Conservation (phyloP, 2,329 filamentous ascomycete species). For the Stemphylium lycopersici region DNA sequence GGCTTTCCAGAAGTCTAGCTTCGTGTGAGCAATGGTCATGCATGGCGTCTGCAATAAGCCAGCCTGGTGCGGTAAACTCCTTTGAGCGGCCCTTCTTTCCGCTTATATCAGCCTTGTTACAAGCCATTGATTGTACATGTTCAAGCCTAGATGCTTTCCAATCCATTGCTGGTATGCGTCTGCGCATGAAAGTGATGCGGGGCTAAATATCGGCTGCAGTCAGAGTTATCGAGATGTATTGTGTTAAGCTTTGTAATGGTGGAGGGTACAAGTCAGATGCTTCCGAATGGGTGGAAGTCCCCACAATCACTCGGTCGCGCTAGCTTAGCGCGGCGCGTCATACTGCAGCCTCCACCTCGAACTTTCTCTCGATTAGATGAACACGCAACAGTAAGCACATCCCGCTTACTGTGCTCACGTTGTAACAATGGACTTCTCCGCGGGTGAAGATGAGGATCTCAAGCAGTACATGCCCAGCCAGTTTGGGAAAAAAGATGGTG, state of each 20-base stretch:
- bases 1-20: not conserved
- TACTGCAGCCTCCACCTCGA: slow-evolving; percentile 11
- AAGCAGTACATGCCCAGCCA: slow-evolving; percentile 78
- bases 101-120: not conserved
- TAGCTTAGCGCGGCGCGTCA: slow-evolving; percentile 17
- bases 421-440: slow-evolving; percentile 36
- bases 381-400: slow-evolving; percentile 5
- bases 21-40: not conserved
- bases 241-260: not conserved
- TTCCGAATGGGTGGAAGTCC: not conserved
- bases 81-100: not conserved
- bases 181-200: too few relatives aligned
- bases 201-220: not conserved
- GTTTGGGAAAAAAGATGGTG: slow-evolving; percentile 82
- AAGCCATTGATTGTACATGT: not conserved
- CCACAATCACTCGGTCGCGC: slow-evolving; percentile 1
- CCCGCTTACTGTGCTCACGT: slow-evolving; percentile 9
- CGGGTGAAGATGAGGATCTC: slow-evolving; percentile 68
- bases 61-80: not conserved
- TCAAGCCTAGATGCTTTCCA: too few relatives aligned
- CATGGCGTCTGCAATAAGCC: not conserved
- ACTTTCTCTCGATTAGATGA: slow-evolving; percentile 2
- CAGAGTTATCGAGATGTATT: not conserved
- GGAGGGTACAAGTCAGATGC: not conserved
- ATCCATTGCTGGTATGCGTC: too few relatives aligned